Base-by-base conservation (phyloP, 257 asterid species). In the Salvia hispanica region DNA sequence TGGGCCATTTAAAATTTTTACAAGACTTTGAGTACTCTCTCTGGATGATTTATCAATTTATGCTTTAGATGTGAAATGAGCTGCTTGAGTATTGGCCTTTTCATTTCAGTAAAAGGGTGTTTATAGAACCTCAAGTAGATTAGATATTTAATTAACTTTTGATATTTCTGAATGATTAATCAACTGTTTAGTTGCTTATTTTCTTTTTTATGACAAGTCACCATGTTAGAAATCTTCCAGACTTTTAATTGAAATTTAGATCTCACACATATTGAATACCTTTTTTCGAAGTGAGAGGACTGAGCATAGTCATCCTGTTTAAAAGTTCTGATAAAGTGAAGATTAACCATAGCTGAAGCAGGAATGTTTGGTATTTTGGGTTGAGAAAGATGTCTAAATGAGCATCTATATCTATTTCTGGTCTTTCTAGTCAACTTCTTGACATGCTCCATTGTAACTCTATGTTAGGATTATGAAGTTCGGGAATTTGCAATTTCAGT, bases 401-500 rank as follows among this genome's bases (percentile, higher is more conserved):
- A 61, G 18, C 52, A 25, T 42, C 67, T 25, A 25, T 2, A 25
- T 25, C 66, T 72, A 37, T 59, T 74, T 61, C 42, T 65, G 64
- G 15, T 25, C 31, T 25, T 25, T 25, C 28, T 51, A 39, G 45
- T 33, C 51, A 47, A n/a, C 64, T 18, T 72, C 46, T n/a, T 72
- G 58, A 60, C 62, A 64, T 73, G 71, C 72, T 72, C 62, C 39
- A 62, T 44, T 8, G 13, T 45, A 21, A 45, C 25, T 50, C 56
- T 45, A 56, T 72, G 59, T 34, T 77, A 94, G 99, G 95, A 94
- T 74, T 87, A 85, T 72, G 94, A 81, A 72, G 99, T 91, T 75
- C 90, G 99, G 58, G 97, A 91, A 74, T 81, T 78, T 45, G 95
- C 96, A 67, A 94, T 94, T 76, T 94, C 95, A 60, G 83, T 91